These are phyloP conservation scores for Chaetoceros muelleri DNA, from an alignment of 108 stramenopile genomes.

Conservation along the genomic window DNA sequence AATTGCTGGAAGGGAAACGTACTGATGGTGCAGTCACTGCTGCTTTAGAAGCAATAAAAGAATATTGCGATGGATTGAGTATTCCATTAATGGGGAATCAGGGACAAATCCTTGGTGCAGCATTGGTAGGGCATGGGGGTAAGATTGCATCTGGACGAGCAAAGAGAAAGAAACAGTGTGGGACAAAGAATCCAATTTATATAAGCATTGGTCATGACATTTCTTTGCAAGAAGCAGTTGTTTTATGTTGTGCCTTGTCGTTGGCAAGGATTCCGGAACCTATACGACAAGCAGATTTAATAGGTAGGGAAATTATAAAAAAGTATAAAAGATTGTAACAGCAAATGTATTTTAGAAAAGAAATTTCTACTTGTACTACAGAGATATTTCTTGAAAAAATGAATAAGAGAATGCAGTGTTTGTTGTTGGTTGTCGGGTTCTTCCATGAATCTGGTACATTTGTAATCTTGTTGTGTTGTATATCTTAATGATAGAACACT, in stretches of 20 bases:
- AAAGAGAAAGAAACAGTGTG: slow-evolving; percentile 1
- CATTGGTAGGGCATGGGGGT: slow-evolving; percentile 58
- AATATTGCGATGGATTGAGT: slow-evolving; percentile 26
- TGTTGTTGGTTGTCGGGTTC: no score
- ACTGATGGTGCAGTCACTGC: not conserved
- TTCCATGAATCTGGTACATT: no score
- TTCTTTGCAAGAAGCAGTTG: slow-evolving; percentile 33
- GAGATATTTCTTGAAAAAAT: no score
- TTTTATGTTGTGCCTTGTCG: slow-evolving; percentile 20
- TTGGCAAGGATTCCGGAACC: slow-evolving; percentile 59
- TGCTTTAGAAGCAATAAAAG: slow-evolving; percentile 8
- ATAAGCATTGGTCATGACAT: slow-evolving; percentile 49
- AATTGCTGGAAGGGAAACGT: not conserved
- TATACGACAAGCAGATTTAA: slow-evolving; percentile 51
- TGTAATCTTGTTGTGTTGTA: no score
- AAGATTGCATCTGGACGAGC: slow-evolving; percentile 2
- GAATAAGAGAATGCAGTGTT: no score
- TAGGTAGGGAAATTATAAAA: slow-evolving; percentile 43
- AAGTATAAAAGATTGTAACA: no score
- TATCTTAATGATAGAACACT: no score
- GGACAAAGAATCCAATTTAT: slow-evolving; percentile 50
- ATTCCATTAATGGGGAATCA: slow-evolving; percentile 1
- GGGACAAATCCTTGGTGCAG: slow-evolving; percentile 23
- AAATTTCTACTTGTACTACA: no score
- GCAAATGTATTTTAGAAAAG: no score